Percentiles rank a stretch among this genome's conserved stretches.
phyloP scores from a whole-genome alignment of 306 rosid species.

The Vigna hirtella region DNA sequence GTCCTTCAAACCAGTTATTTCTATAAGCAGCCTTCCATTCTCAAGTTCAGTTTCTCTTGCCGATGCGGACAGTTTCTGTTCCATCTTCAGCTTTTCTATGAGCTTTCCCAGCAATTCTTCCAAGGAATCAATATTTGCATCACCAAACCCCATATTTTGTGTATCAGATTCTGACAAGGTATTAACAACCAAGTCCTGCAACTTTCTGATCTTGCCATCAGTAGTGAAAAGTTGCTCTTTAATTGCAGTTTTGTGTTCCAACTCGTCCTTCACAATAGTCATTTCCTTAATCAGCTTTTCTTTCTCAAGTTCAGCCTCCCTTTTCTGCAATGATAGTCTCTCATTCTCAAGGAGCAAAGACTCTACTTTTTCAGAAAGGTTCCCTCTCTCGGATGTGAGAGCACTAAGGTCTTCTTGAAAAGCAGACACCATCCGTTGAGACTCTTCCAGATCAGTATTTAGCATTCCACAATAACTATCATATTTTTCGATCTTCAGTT shows the following conservation, averaged over 20 bases:
- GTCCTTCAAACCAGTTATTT: conserved; percentile 62
- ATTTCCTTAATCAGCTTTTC: conserved; percentile 64
- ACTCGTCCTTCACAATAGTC: conserved; percentile 56
- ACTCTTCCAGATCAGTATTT: conserved; percentile 81
- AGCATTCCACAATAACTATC: conserved; percentile 72
- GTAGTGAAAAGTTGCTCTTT: conserved; percentile 56
- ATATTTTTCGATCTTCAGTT: conserved; percentile 71
- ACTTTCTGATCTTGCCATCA: conserved; percentile 63
- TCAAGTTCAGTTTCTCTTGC: conserved; percentile 61
- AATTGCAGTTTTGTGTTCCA: conserved; percentile 54
- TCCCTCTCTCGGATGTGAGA: conserved; percentile 60
- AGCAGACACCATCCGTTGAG: conserved; percentile 62
- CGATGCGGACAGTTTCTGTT: conserved; percentile 51
- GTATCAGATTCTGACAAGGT: conserved; percentile 61
- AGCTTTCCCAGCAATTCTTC: conserved; percentile 75
- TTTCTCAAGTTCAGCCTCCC: conserved; percentile 68
- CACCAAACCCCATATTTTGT: conserved; percentile 57
- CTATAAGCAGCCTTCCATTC: conserved; percentile 65
- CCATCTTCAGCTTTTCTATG: conserved; percentile 32
- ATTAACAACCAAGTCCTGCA: conserved; percentile 66
- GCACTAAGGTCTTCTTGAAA: conserved; percentile 65
- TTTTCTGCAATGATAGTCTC: conserved; percentile 52
- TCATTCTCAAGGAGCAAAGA: conserved; percentile 59
- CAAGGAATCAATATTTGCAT: conserved; percentile 65
- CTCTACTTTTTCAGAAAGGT: conserved; percentile 70